phyloP scores from a whole-genome alignment of 331 rosid genomes.

The Prunus yedoensis region DNA sequence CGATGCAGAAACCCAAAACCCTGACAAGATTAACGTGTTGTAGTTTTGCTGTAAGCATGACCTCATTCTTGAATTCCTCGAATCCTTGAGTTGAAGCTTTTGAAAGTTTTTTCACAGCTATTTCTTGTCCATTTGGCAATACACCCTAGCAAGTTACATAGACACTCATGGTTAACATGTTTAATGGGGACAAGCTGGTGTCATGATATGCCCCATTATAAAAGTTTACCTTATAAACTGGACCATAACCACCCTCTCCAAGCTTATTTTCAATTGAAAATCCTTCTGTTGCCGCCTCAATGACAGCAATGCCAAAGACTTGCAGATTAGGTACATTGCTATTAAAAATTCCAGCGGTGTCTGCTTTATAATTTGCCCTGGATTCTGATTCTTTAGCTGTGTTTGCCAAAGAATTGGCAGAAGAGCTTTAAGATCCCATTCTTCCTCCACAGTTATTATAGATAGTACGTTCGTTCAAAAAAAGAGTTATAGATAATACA shows the following conservation, averaged over 20 bases:
- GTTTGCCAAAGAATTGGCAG: not conserved
- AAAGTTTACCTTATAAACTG: slow-evolving; percentile 36
- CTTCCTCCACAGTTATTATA: too few species aligned
- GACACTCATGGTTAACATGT: not conserved
- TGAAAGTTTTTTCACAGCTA: slow-evolving; percentile 25
- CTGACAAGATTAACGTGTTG: not conserved
- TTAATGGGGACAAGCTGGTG: not conserved
- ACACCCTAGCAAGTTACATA: slow-evolving; percentile 18
- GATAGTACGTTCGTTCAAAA: too few species aligned
- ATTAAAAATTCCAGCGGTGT: not conserved
- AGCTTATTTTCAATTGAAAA: slow-evolving; percentile 42
- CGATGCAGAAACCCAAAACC: not conserved
- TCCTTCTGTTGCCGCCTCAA: slow-evolving; percentile 29
- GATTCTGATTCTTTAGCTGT: slow-evolving; percentile 1
- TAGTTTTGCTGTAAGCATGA: not conserved
- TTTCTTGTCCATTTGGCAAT: slow-evolving; percentile 20
- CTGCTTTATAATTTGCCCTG: not conserved
- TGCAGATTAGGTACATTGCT: slow-evolving; percentile 26
- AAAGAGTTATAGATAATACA: not conserved
- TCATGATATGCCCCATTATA: not conserved
- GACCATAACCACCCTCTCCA: slow-evolving; percentile 51
- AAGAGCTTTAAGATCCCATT: too few species aligned
- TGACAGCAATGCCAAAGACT: slow-evolving; percentile 23
- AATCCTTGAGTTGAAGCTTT: slow-evolving; percentile 18
- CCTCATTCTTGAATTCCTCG: slow-evolving; percentile 11